Base-by-base conservation (phyloP, 192 early-diverging fungal genomes). In the Backusella parvicylindrica region DNA sequence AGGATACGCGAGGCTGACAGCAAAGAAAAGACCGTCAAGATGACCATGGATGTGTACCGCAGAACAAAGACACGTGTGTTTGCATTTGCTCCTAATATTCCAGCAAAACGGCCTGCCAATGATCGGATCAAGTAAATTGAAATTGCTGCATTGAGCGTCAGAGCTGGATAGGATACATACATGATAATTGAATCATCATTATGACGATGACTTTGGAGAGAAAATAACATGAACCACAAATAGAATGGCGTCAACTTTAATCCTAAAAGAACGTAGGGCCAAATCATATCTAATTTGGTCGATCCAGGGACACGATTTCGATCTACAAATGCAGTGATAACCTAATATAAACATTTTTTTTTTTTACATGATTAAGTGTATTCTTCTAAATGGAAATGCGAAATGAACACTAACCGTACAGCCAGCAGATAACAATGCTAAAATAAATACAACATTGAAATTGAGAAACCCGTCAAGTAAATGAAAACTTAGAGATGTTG, bases 401-500 rank as follows among this genome's bases (percentile, higher is more conserved):
- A 23, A 50, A 3, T 6, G 49, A 60, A 60, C 53, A 60, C 26
- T 75, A 90, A 92, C 86, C 78, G 92, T 77, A 28, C 84, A 64
- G 12, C 92, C 89, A 35, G 90, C 68, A 41, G 84, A 89, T 7
- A 75, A 33, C 13, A 98, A 73, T 15, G 95, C 95, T 31, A 92
- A 75, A 3, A 91, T 15, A 77, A 95, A 95, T 0, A 90, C 81
- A 23, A 96, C 40, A 73, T 96, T 98, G 77, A 92, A 98, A 79
- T 99, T 99, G 72, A 98, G 83, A 64, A 94, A 73, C 0, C 95
- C 93, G 75, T 98, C 97, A 1, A 89, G 68, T 2, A 97, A 13
- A 78, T 98, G 98, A 81, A 92, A 99, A 92, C 79, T 99, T 95
- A 4, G 93, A 98, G 30, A 98, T 85, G 50, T 91, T 79, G 9